Base-by-base conservation (phyloP, 1,284 basidiomycete species). In the Apiotrichum laibachii region DNA sequence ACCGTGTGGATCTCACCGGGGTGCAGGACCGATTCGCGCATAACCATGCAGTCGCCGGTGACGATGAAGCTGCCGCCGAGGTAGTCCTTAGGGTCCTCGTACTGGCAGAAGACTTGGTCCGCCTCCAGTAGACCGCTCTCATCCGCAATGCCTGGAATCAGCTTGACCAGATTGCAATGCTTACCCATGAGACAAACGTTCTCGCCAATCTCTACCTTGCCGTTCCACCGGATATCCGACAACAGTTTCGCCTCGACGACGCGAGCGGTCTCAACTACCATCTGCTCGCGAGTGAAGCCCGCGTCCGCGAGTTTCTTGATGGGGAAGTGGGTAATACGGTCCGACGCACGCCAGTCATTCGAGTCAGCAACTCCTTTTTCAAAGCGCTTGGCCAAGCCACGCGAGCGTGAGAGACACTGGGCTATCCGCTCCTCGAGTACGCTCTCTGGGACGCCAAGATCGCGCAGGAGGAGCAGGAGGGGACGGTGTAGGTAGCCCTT, bases 21-120 rank as follows among this genome's bases (percentile, higher is more conserved):
- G 42, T 68, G 66, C 18, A 68, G 57, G 5, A 64, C 58, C 2
- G 67, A 67, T 0, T 67, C 65, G 22, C 69, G 67, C 48, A 61
- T 66, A 48, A 72, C 49, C 5, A 60, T 57, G 33, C 69, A 69
- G 3, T 53, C n/a, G 7, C 68, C 70, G 18, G 53, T 43, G 2
- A 72, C 62, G 11, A 70, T 46, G 2, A 56, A 48, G 2, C 57
- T 50, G 0, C 49, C 52, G 7, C 57, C 54, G 34, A 53, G 55
- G 3, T 48, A 47, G 11, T 62, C 55, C 22, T 49, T 50, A 0
- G 64, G 61, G 21, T 65, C 56, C 1, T 62, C 56, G 50, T 63
- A 70, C 49, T 69, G 62, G 49, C 70, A 72, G 44, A 72, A 72
- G 2, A 72, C 65, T 48, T 70, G 57, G 34, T 59, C 59, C n/a